These are phyloP conservation scores for Trichoderma breve DNA, from an alignment of 2,329 filamentous ascomycete species.

Conservation along the genomic window DNA sequence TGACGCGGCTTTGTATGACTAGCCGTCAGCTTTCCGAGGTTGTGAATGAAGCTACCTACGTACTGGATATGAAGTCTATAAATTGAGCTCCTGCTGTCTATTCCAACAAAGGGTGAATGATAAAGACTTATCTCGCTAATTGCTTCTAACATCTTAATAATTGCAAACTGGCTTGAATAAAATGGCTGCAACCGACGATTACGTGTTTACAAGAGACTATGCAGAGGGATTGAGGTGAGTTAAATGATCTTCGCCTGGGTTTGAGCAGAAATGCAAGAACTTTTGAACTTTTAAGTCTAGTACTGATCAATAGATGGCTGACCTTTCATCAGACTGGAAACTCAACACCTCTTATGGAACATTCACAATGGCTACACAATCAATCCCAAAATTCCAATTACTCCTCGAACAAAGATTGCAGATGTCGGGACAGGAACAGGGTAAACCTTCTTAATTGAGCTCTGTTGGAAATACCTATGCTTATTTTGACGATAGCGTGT, in stretches of 20 bases:
- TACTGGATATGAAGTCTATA: not conserved
- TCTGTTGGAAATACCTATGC: not conserved
- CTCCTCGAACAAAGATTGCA: conserved; percentile 8
- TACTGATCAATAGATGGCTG: not conserved
- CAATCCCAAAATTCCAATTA: conserved; percentile 15
- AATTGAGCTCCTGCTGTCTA: not conserved
- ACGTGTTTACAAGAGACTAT: not conserved
- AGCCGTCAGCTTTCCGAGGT: not conserved
- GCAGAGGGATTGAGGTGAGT: not conserved
- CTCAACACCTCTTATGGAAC: conserved; percentile 14
- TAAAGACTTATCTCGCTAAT: not conserved
- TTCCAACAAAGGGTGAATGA: too few species aligned
- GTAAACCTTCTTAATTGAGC: not conserved
- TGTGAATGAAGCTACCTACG: not conserved
- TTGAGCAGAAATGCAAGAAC: not conserved
- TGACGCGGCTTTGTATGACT: not conserved
- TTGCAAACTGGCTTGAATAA: not conserved
- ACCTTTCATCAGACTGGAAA: conserved; percentile 2
- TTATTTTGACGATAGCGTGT: not conserved
- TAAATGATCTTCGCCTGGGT: too few species aligned
- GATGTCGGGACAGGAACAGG: conserved; percentile 18
- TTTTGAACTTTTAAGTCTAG: not conserved
- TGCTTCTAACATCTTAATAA: not conserved
- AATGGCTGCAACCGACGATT: not conserved
- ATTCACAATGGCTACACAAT: conserved; percentile 17